phyloP scores from a whole-genome alignment of 2,329 filamentous ascomycete species.

The Penicillium griseofulvum region DNA sequence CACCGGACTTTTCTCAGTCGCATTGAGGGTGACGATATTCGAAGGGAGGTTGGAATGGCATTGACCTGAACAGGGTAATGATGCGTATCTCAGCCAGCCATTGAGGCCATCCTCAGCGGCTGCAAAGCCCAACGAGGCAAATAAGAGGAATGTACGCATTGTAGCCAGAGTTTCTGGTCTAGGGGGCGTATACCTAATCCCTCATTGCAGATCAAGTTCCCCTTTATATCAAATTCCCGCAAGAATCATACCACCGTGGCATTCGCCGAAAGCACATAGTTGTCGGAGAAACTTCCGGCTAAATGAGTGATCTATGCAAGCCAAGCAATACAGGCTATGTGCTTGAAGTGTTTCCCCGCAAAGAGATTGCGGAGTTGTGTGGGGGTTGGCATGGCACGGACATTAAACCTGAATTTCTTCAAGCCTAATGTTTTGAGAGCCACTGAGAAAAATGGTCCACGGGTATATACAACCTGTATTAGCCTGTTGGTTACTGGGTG shows the following conservation, averaged over 20 bases:
- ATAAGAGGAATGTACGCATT: slow-evolving; percentile 11
- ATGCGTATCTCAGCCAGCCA: slow-evolving; percentile 65
- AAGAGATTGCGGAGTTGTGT: slow-evolving; percentile 6
- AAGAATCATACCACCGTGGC: slow-evolving; percentile 1
- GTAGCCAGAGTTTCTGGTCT: background rate
- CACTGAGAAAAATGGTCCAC: background rate
- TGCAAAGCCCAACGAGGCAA: slow-evolving; percentile 7
- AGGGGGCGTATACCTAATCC: background rate
- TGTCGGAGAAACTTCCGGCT: slow-evolving; percentile 15
- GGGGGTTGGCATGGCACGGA: slow-evolving; percentile 6
- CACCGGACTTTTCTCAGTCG: slow-evolving; percentile 55
- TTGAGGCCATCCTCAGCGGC: slow-evolving; percentile 60
- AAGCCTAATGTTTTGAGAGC: background rate
- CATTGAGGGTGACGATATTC: slow-evolving; percentile 55
- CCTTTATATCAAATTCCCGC: slow-evolving; percentile 6
- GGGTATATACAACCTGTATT: background rate
- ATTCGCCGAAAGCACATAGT: slow-evolving; percentile 1
- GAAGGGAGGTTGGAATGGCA: slow-evolving; percentile 47
- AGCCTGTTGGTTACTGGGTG: background rate
- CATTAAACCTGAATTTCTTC: background rate
- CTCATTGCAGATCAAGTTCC: background rate
- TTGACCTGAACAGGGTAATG: slow-evolving; percentile 43
- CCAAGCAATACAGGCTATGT: background rate
- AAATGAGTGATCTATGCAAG: slow-evolving; percentile 3
- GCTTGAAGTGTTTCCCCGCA: slow-evolving; percentile 12